Base-by-base conservation (phyloP, 768 basidiomycete species). In the Cystofilobasidium ferigula region DNA sequence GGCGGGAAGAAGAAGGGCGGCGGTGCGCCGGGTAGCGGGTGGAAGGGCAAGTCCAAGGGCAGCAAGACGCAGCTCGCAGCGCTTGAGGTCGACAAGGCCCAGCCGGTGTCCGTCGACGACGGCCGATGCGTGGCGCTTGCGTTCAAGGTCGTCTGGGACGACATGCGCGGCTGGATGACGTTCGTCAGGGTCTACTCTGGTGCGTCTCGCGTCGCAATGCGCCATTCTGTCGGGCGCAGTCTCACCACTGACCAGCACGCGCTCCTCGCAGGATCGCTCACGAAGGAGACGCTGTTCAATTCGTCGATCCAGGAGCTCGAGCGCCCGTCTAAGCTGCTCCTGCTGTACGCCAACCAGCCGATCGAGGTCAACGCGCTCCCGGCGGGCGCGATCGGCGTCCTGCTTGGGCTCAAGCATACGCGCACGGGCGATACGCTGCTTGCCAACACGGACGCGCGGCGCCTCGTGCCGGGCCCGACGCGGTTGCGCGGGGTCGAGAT, bases 91-190 rank as follows among this genome's bases (percentile, higher is more conserved):
- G 51, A 54, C 3, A 51, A 48, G 59, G 63, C 59, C 53, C 22
- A 53, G 63, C 60, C 47, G 8, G 60, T 69, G 10, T n/a, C 43
- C 14, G 45, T 69, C 16, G 36, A 38, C 30, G 68, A 69, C 45
- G 32, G 53, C 26, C 35, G 61, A 20, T 48, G 54, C 24, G 62
- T 64, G 0, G 68, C 68, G 69, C 78, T 92, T 32, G 89, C 87
- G 2, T 92, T 90, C 89, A 92, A 92, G 73, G 89, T 92, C 26
- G 80, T 79, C 35, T 90, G 88, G 89, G 88, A 92, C 72, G 84
- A 84, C 65, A 82, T 78, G 64, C 81, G 81, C 70, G 89, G 89
- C 28, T 92, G 89, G 89, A 89, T 92, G 88, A 91, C 89, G 1
- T 92, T 89, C 73, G 85, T 92, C 43, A 81, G 89, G 30, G 82